Evolutionary conservation across 441 rosid genomes (phyloP), one percentile per base, ranked within the genome.

Genomic region (Isatis lusitanica): DNA sequence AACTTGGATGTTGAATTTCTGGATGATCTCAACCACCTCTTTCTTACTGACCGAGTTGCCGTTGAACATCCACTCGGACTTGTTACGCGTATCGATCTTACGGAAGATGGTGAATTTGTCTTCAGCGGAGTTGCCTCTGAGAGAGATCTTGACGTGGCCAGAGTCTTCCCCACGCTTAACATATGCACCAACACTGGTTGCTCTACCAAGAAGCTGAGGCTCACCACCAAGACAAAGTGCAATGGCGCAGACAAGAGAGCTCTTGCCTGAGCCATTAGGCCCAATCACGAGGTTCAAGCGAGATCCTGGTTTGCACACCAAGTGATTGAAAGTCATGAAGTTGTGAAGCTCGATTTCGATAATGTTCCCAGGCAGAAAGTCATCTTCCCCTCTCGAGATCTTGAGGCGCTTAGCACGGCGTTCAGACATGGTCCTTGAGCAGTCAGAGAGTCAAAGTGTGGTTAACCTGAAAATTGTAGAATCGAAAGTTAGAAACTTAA

Each of bases 121-220:
- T 17, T 86, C 87, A 38, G 80, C 66, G 0, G 77, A 76, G 60
- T 85, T 82, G 46, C 97, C 97, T 80, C 94, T 84, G 50, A 91
- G 82, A 33, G 92, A 81, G 71, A 95, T 87, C 75, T 87, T 95
- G 31, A 95, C 80, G 47, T 85, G 82, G 26, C 94, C 98, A 47
- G 87, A 74, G 43, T 86, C 88, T 82, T 95, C 95, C 11, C 99
- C 98, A 0, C 96, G 96, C 83, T 95, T 95, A 43, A 95, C 98
- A 82, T 85, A 95, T 3, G 98, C 97, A 39, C 96, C 96, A 77
- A 93, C 64, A 66, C 86, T 90, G 8, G 92, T 84, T 16, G 97
- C 95, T 81, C 99, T 88, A 38, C 99, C 99, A 71, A 95, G 98
- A 30, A 93, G 84, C 98, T 95, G 96, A 70, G 99, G 94, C 76